phyloP scores from a whole-genome alignment of 2,329 filamentous ascomycete species.

The Dactylellina parvicollis region DNA sequence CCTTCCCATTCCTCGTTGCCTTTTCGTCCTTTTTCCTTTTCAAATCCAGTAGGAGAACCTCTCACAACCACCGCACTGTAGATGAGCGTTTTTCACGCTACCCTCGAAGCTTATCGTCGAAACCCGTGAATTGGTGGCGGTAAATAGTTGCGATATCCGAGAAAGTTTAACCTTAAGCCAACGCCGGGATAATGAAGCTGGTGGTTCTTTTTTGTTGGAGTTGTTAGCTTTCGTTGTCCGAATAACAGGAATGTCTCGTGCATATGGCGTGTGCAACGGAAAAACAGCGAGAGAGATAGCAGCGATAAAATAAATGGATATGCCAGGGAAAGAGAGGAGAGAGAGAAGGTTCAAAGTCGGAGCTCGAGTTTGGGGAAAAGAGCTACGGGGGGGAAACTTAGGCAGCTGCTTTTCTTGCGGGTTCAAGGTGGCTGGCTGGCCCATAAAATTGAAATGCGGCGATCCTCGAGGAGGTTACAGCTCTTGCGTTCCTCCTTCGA shows the following conservation, averaged over 20 bases:
- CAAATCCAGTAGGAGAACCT: too few species aligned
- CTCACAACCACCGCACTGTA: too few species aligned
- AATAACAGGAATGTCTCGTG: too few species aligned
- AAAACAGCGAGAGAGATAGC: background rate
- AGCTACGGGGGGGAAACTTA: constrained; percentile 13
- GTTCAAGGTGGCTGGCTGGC: constrained; percentile 39
- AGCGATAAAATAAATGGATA: background rate
- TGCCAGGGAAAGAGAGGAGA: background rate
- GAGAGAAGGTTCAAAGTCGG: background rate
- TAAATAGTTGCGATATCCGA: constrained; percentile 19
- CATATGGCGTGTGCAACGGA: too few species aligned
- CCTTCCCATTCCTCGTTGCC: too few species aligned
- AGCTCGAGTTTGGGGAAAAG: background rate
- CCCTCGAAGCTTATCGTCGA: constrained; percentile 36
- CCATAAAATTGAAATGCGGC: constrained; percentile 41
- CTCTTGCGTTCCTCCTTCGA: constrained; percentile 5
- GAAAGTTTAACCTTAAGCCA: constrained; percentile 38
- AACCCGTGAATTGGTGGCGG: constrained; percentile 13
- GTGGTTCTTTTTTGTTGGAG: too few species aligned
- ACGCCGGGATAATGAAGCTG: too few species aligned
- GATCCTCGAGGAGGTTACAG: constrained; percentile 16
- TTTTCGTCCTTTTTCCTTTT: background rate
- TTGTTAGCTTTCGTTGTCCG: too few species aligned
- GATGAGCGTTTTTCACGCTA: background rate
- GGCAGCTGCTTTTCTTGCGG: constrained; percentile 31